Base-by-base conservation (phyloP, 768 basidiomycete species). In the Phanerochaete sordida region DNA sequence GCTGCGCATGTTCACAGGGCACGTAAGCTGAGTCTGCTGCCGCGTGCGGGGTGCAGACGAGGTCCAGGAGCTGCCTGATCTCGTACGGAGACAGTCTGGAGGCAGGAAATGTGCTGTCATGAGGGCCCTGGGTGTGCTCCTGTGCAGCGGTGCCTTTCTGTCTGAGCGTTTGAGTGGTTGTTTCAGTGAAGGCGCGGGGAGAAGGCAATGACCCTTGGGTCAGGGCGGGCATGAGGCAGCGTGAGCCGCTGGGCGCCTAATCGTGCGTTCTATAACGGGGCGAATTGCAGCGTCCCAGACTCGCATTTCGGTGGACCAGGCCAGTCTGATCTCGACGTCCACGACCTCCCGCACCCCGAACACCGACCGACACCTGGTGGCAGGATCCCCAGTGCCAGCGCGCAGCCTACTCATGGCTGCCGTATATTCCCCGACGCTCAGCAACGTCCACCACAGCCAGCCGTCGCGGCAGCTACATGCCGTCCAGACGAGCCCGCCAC, bases 301-400 rank as follows among this genome's bases (percentile, higher is more conserved):
- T 47, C 53, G 39, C 33, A 24, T 26, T 30, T n/a, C 35, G 33
- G 47, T 12, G 27, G 47, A 39, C 53, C 11, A 39, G 53, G 53
- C 53, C 24, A 31, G 26, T 54, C 53, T 54, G 53, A 54, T 54
- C 53, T 26, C 53, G 23, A 54, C 53, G 15, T 54, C 37, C 53
- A 54, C 53, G 53, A 54, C n/a, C 53, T 33, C 43, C 53, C 19
- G n/a, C 9, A 33, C 24, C 33, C n/a, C 33, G 39, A 54, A 47
- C 57, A 58, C 23, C 56, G n/a, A 28, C 44, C 39, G 26, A 48
- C 55, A 46, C 39, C 56, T 61, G 56, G 61, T 19, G 61, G 61
- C 61, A 62, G 61, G 61, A 62, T 54, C 61, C 56, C 50, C 61
- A 62, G 48, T 43, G 30, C 19, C 44, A 26, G 46, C 56, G 52